Evolutionary conservation across 495 filamentous ascomycete species (phyloP).

Genomic region (Penicillium waksmanii): DNA sequence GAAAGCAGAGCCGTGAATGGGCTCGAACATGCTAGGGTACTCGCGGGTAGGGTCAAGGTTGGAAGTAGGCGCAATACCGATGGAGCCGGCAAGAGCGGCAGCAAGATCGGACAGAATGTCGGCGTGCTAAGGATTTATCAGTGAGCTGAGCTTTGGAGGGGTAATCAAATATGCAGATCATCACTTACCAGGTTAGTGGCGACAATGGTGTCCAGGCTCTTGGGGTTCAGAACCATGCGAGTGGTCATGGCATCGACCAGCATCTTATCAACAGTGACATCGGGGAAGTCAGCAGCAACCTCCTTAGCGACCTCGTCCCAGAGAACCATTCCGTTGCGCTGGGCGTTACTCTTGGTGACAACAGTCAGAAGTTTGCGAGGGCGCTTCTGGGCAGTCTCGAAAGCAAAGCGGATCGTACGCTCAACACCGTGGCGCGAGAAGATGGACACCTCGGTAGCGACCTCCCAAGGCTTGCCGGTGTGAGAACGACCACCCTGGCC

Average conservation of each 20-base stretch:
- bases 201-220: slow-evolving; percentile 59
- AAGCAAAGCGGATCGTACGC: slow-evolving; percentile 60
- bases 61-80: slow-evolving; percentile 62
- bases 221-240: slow-evolving; percentile 58
- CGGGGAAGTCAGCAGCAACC: slow-evolving; percentile 53
- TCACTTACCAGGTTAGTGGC: slow-evolving; percentile 54
- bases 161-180: not conserved
- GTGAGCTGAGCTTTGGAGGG: not conserved
- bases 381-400: slow-evolving; percentile 52
- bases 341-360: slow-evolving; percentile 63
- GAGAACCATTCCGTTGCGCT: slow-evolving; percentile 60
- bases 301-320: slow-evolving; percentile 57
- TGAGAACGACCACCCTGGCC: slow-evolving; percentile 60
- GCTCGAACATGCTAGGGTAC: slow-evolving; percentile 69
- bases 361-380: slow-evolving; percentile 57
- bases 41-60: slow-evolving; percentile 66
- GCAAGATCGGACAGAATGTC: slow-evolving; percentile 64
- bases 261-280: slow-evolving; percentile 60
- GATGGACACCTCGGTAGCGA: slow-evolving; percentile 58
- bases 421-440: slow-evolving; percentile 58
- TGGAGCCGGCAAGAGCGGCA: slow-evolving; percentile 57
- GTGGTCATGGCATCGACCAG: slow-evolving; percentile 64
- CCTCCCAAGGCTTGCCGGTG: slow-evolving; percentile 52
- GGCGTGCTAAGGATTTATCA: slow-evolving; percentile 42
- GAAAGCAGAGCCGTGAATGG: slow-evolving; percentile 69